Conservation (phyloP, 225 moss, liverwort and hornwort genomes). For the Lunularia cruciata region DNA sequence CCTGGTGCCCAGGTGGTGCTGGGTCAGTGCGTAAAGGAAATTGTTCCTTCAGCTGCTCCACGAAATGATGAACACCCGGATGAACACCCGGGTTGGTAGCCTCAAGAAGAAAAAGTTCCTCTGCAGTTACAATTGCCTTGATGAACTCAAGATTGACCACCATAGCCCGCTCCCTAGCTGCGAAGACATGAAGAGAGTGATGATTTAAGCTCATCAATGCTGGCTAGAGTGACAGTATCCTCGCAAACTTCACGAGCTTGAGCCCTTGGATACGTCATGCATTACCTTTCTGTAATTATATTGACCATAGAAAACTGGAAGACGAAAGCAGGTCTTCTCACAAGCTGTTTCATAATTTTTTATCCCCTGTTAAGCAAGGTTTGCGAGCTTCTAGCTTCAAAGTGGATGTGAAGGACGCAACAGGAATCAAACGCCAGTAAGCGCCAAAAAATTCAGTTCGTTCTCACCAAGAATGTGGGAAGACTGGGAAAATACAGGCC, state of each 20-base stretch:
- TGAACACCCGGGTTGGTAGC: constrained; percentile 51
- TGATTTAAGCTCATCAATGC: background rate
- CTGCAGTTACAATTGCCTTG: constrained; percentile 89
- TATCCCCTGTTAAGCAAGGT: no score
- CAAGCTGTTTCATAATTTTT: no score
- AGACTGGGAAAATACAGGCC: constrained; percentile 88
- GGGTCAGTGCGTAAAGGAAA: constrained; percentile 44
- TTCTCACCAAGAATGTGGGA: constrained; percentile 88
- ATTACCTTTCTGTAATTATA: no score
- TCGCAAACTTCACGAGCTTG: no score
- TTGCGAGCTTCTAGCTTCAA: background rate
- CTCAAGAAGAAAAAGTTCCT: constrained; percentile 83
- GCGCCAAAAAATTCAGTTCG: background rate
- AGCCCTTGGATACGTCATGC: no score
- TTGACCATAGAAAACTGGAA: no score
- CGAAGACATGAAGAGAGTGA: background rate
- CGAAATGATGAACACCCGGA: constrained; percentile 59
- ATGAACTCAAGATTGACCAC: constrained; percentile 98
- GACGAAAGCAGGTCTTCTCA: no score
- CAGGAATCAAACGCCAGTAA: background rate
- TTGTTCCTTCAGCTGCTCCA: constrained; percentile 73
- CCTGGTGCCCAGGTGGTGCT: constrained; percentile 15
- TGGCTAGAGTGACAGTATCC: no score
- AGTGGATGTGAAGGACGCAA: background rate
- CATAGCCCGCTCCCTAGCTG: constrained; percentile 96